Conservation (phyloP, 2,329 filamentous ascomycete species). For the Passalora sequoiae region DNA sequence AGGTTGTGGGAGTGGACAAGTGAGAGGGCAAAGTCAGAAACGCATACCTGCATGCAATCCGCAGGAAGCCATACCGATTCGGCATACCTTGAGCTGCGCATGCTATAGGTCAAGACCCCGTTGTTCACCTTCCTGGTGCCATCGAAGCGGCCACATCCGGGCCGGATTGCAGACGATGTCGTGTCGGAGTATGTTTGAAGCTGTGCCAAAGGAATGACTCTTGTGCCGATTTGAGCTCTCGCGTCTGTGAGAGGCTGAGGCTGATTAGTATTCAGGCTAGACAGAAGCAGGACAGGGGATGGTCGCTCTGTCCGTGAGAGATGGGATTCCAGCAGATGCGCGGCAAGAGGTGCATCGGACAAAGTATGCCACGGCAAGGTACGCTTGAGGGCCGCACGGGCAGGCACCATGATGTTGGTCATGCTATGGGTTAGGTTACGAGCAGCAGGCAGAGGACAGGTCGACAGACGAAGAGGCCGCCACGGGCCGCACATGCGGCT, state of each 20-base stretch:
- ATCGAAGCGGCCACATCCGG: constrained; percentile 1
- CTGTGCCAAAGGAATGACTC: constrained; percentile 1
- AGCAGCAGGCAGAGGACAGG: not conserved
- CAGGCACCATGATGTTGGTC: not conserved
- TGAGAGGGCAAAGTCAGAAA: not conserved
- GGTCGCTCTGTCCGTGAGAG: not conserved
- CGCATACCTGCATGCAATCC: not conserved
- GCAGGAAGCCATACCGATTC: constrained; percentile 3
- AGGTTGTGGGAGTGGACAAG: not conserved
- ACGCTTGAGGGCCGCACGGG: not conserved
- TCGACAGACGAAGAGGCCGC: not conserved
- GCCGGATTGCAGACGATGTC: constrained; percentile 1
- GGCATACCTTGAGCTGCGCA: not conserved
- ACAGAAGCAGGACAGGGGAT: not conserved
- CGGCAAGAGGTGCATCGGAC: too few relatives aligned
- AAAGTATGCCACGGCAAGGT: not conserved
- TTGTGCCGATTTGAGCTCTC: not conserved
- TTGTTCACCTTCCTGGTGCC: constrained; percentile 1
- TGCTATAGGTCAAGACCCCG: not conserved
- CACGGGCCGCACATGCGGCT: not conserved
- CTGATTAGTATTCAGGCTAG: not conserved
- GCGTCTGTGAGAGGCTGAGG: constrained; percentile 1
- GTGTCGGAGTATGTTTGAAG: constrained; percentile 1
- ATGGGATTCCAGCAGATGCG: too few relatives aligned
- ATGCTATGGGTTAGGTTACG: not conserved